Evolutionary conservation across 805 yeast species (phyloP).

Genomic region (Lipomyces spencermartinsiae): DNA sequence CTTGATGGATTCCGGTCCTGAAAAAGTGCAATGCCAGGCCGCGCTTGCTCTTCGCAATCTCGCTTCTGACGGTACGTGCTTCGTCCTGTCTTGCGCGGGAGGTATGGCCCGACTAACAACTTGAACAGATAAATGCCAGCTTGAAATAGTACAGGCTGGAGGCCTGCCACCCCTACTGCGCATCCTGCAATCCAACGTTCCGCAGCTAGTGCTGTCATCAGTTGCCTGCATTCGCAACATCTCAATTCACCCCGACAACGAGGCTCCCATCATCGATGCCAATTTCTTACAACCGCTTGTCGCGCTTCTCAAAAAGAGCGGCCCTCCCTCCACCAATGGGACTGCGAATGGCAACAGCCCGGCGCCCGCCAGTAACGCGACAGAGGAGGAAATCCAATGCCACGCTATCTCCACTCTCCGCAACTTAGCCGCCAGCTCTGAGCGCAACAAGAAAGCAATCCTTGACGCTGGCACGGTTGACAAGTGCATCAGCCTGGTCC

Average conservation of each 20-base stretch:
- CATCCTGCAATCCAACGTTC: slow-evolving; percentile 83
- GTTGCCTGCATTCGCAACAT: slow-evolving; percentile 98
- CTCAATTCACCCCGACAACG: slow-evolving; percentile 95
- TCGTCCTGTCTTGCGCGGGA: not conserved
- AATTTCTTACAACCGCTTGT: slow-evolving; percentile 94
- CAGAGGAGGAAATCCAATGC: slow-evolving; percentile 93
- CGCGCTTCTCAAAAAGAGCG: slow-evolving; percentile 71
- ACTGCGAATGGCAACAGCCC: not conserved
- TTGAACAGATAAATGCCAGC: slow-evolving; percentile 72
- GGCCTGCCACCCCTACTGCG: slow-evolving; percentile 94
- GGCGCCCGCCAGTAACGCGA: slow-evolving; percentile 17
- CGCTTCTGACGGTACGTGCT: slow-evolving; percentile 79
- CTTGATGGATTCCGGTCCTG: slow-evolving; percentile 90
- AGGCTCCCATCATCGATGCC: slow-evolving; percentile 93
- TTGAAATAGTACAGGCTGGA: slow-evolving; percentile 93
- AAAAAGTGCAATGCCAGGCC: slow-evolving; percentile 98
- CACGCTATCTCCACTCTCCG: slow-evolving; percentile 96
- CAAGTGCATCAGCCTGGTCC: slow-evolving; percentile 85
- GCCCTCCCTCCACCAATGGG: slow-evolving; percentile 42
- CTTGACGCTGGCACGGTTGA: slow-evolving; percentile 95
- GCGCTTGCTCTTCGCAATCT: slow-evolving; percentile 93
- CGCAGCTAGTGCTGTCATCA: slow-evolving; percentile 88
- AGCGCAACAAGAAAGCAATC: slow-evolving; percentile 87
- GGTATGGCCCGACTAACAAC: not conserved
- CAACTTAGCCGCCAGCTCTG: slow-evolving; percentile 94